Percentiles rank a stretch among this genome's conserved stretches.
phyloP scores from a whole-genome alignment of 495 filamentous ascomycete species.

The Apiosordaria backusii region DNA sequence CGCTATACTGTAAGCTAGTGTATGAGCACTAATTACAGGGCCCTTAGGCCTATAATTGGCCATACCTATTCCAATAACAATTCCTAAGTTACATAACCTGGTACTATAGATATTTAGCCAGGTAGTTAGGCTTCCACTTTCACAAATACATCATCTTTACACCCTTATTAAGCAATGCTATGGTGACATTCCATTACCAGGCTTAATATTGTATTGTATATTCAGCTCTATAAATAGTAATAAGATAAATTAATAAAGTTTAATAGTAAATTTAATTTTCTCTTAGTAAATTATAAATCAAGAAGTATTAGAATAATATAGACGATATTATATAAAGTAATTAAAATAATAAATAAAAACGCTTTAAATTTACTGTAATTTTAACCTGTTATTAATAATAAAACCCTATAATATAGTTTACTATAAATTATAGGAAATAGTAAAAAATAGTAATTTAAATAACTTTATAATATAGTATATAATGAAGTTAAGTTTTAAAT shows the following conservation, averaged over 20 bases:
- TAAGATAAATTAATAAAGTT: slow-evolving; percentile 36
- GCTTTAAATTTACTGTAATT: slow-evolving; percentile 35
- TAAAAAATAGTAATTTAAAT: slow-evolving; percentile 20
- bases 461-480: slow-evolving; percentile 29
- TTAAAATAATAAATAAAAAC: slow-evolving; percentile 26
- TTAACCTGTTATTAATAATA: slow-evolving; percentile 34
- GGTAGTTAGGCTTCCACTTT: no score
- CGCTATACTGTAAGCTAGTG: no score
- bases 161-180: no score
- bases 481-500: slow-evolving; percentile 29
- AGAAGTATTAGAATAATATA: slow-evolving; percentile 27
- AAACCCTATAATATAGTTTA: slow-evolving; percentile 30
- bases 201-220: slow-evolving; percentile 17
- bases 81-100: no score
- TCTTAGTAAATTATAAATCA: slow-evolving; percentile 23
- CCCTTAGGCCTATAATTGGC: no score
- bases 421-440: slow-evolving; percentile 17
- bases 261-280: slow-evolving; percentile 15
- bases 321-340: slow-evolving; percentile 31
- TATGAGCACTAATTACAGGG: no score
- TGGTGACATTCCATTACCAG: no score
- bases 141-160: no score
- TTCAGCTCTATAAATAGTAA: slow-evolving; percentile 39
- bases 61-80: no score
- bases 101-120: no score